phyloP scores from a whole-genome alignment of 805 yeast genomes.

The Candida montana region DNA sequence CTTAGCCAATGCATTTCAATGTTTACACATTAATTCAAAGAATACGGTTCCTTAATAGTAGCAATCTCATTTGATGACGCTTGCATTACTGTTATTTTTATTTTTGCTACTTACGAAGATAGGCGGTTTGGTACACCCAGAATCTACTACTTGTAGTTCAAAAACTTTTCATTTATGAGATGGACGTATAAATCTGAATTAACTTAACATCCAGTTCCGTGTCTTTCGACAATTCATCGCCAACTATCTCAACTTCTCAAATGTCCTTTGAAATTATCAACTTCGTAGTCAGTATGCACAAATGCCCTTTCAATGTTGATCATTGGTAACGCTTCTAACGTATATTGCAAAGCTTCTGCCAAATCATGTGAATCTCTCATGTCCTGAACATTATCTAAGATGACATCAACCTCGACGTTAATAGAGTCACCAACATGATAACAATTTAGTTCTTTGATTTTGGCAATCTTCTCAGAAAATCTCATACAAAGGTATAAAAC shows the following conservation, averaged over 20 bases:
- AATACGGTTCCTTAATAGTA: no score
- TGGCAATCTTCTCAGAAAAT: slow-evolving; percentile 61
- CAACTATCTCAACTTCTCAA: slow-evolving; percentile 12
- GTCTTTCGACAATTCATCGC: no score
- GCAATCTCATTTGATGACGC: no score
- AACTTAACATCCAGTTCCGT: no score
- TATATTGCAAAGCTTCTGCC: slow-evolving; percentile 77
- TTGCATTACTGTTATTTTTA: no score
- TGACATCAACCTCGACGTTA: slow-evolving; percentile 72
- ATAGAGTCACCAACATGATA: slow-evolving; percentile 77
- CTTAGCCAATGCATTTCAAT: no score
- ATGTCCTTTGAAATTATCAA: slow-evolving; percentile 35
- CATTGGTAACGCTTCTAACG: slow-evolving; percentile 68
- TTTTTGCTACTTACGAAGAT: no score
- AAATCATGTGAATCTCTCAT: slow-evolving; percentile 72
- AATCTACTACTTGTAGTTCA: no score
- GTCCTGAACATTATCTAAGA: slow-evolving; percentile 44
- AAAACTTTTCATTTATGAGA: no score
- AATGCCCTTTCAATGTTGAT: slow-evolving; percentile 76
- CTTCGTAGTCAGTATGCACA: slow-evolving; percentile 67
- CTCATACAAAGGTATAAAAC: slow-evolving; percentile 62
- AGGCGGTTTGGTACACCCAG: no score
- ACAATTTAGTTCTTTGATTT: slow-evolving; percentile 60
- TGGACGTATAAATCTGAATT: no score
- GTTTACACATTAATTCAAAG: no score